Conservation (phyloP, 805 yeast genomes). For the Blastobotrys parvus region DNA sequence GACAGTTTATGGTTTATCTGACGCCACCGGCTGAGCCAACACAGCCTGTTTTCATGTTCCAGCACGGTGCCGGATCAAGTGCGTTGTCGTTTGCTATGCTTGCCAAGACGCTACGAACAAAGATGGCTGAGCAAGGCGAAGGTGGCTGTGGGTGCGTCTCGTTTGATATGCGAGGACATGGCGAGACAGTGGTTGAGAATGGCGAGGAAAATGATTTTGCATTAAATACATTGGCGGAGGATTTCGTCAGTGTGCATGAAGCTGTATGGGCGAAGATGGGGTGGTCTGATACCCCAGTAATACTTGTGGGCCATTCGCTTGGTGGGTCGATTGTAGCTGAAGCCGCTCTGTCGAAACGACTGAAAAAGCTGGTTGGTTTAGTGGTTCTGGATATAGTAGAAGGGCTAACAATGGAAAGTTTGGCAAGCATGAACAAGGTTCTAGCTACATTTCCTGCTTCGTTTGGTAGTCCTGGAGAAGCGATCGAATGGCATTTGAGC, state of each 20-base stretch:
- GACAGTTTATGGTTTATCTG: slow-evolving; percentile 48
- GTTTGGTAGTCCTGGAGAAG: slow-evolving; percentile 47
- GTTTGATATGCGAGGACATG: slow-evolving; percentile 86
- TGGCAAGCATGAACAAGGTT: slow-evolving; percentile 59
- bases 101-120: slow-evolving; percentile 28
- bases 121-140: slow-evolving; percentile 21
- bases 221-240: slow-evolving; percentile 46
- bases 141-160: slow-evolving; percentile 51
- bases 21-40: slow-evolving; percentile 38
- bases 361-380: slow-evolving; percentile 47
- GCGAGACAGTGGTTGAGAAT: slow-evolving; percentile 34
- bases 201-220: slow-evolving; percentile 31
- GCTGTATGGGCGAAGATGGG: slow-evolving; percentile 28
- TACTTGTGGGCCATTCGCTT: slow-evolving; percentile 80
- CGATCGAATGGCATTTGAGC: slow-evolving; percentile 76
- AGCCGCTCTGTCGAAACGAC: slow-evolving; percentile 27
- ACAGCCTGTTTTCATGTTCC: slow-evolving; percentile 60
- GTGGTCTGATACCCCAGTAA: slow-evolving; percentile 26
- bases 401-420: slow-evolving; percentile 73
- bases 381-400: slow-evolving; percentile 87
- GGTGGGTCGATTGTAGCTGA: slow-evolving; percentile 82
- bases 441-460: slow-evolving; percentile 53
- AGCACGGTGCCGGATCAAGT: slow-evolving; percentile 95
- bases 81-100: slow-evolving; percentile 66
- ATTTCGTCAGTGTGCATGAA: slow-evolving; percentile 44